Evolutionary conservation across 2,329 filamentous ascomycete genomes (phyloP), one percentile per base, ranked within the genome.

Genomic region (Hymenoscyphus fructigenus): DNA sequence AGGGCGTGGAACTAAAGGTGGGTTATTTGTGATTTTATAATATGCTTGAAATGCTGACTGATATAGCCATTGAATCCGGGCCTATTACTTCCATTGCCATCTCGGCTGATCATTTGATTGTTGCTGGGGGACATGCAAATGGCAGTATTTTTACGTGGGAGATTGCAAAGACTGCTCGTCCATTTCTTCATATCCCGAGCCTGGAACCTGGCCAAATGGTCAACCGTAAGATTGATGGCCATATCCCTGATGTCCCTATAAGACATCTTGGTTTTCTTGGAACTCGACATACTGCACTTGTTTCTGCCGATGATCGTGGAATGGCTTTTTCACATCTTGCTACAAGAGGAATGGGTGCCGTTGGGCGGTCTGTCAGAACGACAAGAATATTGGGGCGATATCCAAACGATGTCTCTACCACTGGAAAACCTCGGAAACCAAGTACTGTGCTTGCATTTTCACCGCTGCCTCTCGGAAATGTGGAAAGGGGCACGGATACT

Each of bases 251-350:
- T 66, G 87, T 88, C 36, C 85, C 91, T 2, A 87, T 99, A 56
- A 87, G 95, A 6, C 93, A 99, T 77, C 79, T 99, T n/a, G 95
- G 94, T 0, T 99, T 99, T 75, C 82, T 99, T 5, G 95, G 94
- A 7, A 97, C 92, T 2, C 85, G 96, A 65, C 93, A 95, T 73
- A 99, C 95, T 15, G 95, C 96, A 3, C 82, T 99, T 5, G 93
- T 98, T 12, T 99, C 95, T 3, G 95, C 95, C 2, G 93, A 99
- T 77, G 91, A 96, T 73, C 87, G 87, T 59, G 95, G 96, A 23
- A 99, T 99, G 96, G 94, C 95, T 0, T 99, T 99, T 76, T 97
- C 95, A 2, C 96, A 99, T 78, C 84, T 99, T 10, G 96, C 95
- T 10, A 96, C 92, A 10, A 85, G 96, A 72, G 96, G 95, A 1